Conservation (phyloP, 2,329 filamentous ascomycete genomes). For the Bipolaris cookei region DNA sequence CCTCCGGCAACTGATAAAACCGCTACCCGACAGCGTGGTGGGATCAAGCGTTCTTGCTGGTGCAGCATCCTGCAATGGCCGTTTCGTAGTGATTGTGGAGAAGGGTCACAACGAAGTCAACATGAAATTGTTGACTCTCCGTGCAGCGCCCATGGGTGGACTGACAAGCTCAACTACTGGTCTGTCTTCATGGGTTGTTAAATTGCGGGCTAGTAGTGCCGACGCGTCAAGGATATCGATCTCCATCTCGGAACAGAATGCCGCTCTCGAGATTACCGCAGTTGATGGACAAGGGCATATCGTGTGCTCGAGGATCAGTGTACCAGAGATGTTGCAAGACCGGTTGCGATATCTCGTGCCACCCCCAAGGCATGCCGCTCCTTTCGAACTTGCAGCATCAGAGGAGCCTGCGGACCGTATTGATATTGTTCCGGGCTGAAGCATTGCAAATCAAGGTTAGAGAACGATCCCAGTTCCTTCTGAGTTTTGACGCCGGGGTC, state of each 20-base stretch:
- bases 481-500: background rate
- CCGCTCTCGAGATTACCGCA: slow-evolving; percentile 25
- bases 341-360: background rate
- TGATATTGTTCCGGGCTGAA: slow-evolving; percentile 10
- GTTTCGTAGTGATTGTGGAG: slow-evolving; percentile 25
- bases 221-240: slow-evolving; percentile 22
- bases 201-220: slow-evolving; percentile 10
- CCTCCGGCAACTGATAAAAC: slow-evolving; percentile 10
- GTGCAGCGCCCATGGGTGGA: slow-evolving; percentile 17
- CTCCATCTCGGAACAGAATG: slow-evolving; percentile 17
- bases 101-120: slow-evolving; percentile 3
- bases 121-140: slow-evolving; percentile 23
- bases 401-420: background rate
- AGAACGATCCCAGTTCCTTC: background rate
- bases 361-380: background rate
- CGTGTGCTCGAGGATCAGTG: slow-evolving; percentile 19
- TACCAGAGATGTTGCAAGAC: slow-evolving; percentile 19
- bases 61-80: slow-evolving; percentile 21
- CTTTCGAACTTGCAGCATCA: slow-evolving; percentile 4
- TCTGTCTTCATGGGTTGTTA: slow-evolving; percentile 11
- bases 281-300: slow-evolving; percentile 26
- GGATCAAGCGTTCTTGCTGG: slow-evolving; percentile 21
- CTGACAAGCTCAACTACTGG: slow-evolving; percentile 18
- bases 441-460: background rate
- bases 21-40: slow-evolving; percentile 14